Evolutionary conservation across 805 yeast species (phyloP), one percentile per base, ranked within the genome.

Genomic region (Starmerella tilneyi): DNA sequence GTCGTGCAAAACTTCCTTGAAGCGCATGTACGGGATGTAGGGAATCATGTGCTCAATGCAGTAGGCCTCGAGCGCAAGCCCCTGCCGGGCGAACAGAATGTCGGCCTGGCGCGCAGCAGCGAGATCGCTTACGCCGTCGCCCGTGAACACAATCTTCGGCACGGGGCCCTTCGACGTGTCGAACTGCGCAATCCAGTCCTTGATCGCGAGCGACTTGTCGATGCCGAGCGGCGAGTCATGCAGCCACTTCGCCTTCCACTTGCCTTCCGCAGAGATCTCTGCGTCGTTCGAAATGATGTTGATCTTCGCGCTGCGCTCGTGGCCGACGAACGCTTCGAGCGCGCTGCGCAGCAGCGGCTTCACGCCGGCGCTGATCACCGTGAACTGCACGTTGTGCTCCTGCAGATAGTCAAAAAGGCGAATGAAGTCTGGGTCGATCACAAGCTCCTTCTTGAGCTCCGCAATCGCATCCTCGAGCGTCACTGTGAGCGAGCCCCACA

Each of bases 121-220:
- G 24, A 67, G 56, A 44, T 67, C 72, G n/a, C 69, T 67, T 23
- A 75, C 71, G 5, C 82, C 82, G 31, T 75, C 72, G 9, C 81
- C 81, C 47, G 76, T 64, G 26, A 77, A 75, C 11, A 62, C 62
- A 23, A 76, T 56, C 44, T 73, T 61, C 0, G 80, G 79, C 41
- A 69, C 71, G 23, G 55, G 53, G 23, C 50, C 50, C 41, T 48
- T 48, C 32, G 45, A 11, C 15, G 49, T 39, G 37, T 45, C 54
- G 39, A 40, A 38, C 17, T 41, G 33, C 20, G 41, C 46, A 24
- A 62, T 56, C 59, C 65, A 66, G 48, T 67, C 70, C 45, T 59
- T 54, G 48, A 67, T 60, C 5, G 69, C 63, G 35, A 51, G 54
- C 21, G 72, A 66, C 63, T 67, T 67, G 54, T 67, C 72, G 53